phyloP scores from a whole-genome alignment of 495 filamentous ascomycete genomes.

The Thozetella sp. region DNA sequence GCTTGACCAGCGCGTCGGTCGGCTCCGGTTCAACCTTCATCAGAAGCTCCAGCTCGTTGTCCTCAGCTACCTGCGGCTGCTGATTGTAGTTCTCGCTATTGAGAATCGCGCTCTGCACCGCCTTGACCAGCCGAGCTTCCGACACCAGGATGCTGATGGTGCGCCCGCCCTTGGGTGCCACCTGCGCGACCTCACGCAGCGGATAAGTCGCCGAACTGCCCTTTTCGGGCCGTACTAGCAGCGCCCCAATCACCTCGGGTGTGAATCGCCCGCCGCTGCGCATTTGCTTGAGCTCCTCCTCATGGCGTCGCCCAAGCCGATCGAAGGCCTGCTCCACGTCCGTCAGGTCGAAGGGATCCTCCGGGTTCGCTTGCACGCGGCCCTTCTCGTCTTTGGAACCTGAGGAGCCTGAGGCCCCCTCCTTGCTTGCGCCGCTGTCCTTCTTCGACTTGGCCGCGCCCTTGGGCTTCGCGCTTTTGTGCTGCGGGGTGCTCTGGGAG shows the following conservation, averaged over 20 bases:
- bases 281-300: slow-evolving; percentile 66
- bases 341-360: slow-evolving; percentile 71
- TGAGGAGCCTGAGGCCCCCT: neutral
- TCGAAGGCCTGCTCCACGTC: slow-evolving; percentile 62
- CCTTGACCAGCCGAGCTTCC: slow-evolving; percentile 63
- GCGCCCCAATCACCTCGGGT: slow-evolving; percentile 62
- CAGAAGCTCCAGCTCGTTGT: slow-evolving; percentile 71
- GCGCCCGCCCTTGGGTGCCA: slow-evolving; percentile 72
- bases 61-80: slow-evolving; percentile 69
- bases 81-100: slow-evolving; percentile 64
- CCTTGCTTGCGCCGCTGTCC: neutral
- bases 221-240: slow-evolving; percentile 64
- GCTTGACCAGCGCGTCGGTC: slow-evolving; percentile 62
- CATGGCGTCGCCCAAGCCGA: slow-evolving; percentile 55
- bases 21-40: slow-evolving; percentile 66
- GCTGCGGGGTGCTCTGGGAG: no score
- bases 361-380: slow-evolving; percentile 20
- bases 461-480: slow-evolving; percentile 7
- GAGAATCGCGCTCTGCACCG: slow-evolving; percentile 71
- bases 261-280: slow-evolving; percentile 63
- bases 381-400: slow-evolving; percentile 8
- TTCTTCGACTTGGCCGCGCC: neutral
- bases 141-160: slow-evolving; percentile 64
- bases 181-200: slow-evolving; percentile 74
- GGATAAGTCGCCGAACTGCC: slow-evolving; percentile 44